Conservation (phyloP, 257 asterid species). For the Leonotis leonurus region DNA sequence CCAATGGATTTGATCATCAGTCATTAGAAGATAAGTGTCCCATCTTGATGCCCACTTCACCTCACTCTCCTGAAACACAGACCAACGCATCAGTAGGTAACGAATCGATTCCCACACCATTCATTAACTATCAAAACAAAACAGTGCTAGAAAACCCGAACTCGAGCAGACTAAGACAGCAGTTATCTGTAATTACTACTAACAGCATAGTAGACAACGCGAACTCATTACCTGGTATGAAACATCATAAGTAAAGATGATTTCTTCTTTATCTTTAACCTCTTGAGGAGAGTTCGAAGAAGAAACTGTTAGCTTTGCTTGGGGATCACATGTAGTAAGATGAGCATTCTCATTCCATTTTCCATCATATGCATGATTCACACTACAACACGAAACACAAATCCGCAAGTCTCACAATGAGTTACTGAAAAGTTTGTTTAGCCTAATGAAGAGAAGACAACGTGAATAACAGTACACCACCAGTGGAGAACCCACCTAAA, state of each 20-base stretch:
- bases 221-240: constrained; percentile 38
- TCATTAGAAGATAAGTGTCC: constrained; percentile 75
- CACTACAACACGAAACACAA: constrained; percentile 28
- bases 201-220: background rate
- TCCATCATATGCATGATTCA: constrained; percentile 64
- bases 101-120: background rate
- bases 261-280: constrained; percentile 58
- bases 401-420: constrained; percentile 5
- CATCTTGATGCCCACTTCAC: constrained; percentile 89
- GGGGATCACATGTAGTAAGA: constrained; percentile 59
- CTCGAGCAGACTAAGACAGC: too few relatives aligned
- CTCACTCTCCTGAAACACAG: constrained; percentile 54
- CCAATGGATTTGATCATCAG: constrained; percentile 80
- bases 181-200: too few relatives aligned
- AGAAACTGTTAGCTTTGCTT: constrained; percentile 44
- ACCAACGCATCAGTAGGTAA: background rate
- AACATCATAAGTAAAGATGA: constrained; percentile 69
- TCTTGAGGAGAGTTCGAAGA: constrained; percentile 61
- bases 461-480: background rate
- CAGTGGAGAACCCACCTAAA: constrained; percentile 38
- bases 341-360: constrained; percentile 39
- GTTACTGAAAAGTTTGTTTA: background rate
- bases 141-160: too few relatives aligned
- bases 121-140: background rate
- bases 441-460: background rate